Base-by-base conservation (phyloP, 192 early-diverging fungal genomes). In the Podila minutissima region DNA sequence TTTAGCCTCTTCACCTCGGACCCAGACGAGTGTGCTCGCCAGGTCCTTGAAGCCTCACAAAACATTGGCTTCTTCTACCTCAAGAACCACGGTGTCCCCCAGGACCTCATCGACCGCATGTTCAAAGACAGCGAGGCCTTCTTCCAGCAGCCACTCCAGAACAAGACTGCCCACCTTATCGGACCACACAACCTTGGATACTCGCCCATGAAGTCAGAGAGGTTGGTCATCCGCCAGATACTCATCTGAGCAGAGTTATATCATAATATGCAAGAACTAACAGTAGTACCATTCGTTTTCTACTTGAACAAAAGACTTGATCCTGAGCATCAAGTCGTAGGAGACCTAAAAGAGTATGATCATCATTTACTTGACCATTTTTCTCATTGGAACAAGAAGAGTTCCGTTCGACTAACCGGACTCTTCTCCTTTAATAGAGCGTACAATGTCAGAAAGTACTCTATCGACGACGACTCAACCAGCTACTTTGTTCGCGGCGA, bases 261-360 rank as follows among this genome's bases (percentile, higher is more conserved):
- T 17, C 33, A 17, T 12, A 10, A 11, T 46, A 13, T 8, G 15
- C 41, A 46, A 46, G 41, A 46, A 0, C 41, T 46, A 46, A 46
- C 29, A 29, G 3, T 17, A 15, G 13, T 38, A 22, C 37, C n/a
- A 15, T 50, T 8, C 50, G 8, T 46, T 20, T 53, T 33, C 26
- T 49, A 15, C 24, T 32, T 20, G 12, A 12, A 62, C 31, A 41
- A 53, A 62, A 88, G 87, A 20, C 72, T 88, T 26, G 87, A 88
- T 55, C 85, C 86, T 49, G 74, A 83, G 62, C 78, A 83, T 28
- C 86, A 88, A 71, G 83, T 64, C 13, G 64, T 82, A 17, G 86
- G 86, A 29, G 92, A 93, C 72, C 69, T 83, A 60, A 93, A 93
- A 83, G 92, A 93, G 88, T 89, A 85, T 76, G 84, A 77, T 0